Percentiles rank a stretch among this genome's conserved stretches.
Evolutionary conservation across 441 rosid genomes (phyloP).

Genomic region (Erodium moschatum): DNA sequence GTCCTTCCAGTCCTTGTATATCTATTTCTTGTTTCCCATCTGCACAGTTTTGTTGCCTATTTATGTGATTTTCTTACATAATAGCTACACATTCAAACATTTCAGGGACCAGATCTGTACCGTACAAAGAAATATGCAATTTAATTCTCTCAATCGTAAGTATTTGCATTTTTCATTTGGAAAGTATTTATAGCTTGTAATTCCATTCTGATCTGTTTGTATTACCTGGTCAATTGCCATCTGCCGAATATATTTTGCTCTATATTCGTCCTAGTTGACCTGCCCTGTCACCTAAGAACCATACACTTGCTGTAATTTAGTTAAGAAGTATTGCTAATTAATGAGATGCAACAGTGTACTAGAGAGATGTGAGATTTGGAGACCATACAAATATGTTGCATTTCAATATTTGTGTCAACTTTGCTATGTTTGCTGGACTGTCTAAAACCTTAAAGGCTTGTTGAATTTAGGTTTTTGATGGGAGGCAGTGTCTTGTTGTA

Average conservation of each 20-base stretch:
- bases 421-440: neutral
- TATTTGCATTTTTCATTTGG: conserved; percentile 7
- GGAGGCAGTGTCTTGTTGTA: neutral
- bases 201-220: neutral
- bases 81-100: neutral
- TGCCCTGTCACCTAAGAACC: neutral
- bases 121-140: conserved; percentile 78
- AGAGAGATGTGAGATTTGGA: neutral
- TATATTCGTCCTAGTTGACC: neutral
- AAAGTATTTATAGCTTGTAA: neutral
- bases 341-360: neutral
- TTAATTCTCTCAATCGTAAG: conserved; percentile 79
- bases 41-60: conserved; percentile 12
- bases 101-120: conserved; percentile 84
- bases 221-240: neutral
- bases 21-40: conserved; percentile 11
- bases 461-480: neutral
- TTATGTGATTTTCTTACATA: conserved; percentile 16
- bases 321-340: conserved; percentile 2
- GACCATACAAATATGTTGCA: neutral
- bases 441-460: neutral
- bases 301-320: neutral
- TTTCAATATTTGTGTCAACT: neutral
- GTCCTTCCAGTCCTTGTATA: neutral
- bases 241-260: neutral